phyloP scores from a whole-genome alignment of 208 protist genomes.

The Angomonas ambiguus region DNA sequence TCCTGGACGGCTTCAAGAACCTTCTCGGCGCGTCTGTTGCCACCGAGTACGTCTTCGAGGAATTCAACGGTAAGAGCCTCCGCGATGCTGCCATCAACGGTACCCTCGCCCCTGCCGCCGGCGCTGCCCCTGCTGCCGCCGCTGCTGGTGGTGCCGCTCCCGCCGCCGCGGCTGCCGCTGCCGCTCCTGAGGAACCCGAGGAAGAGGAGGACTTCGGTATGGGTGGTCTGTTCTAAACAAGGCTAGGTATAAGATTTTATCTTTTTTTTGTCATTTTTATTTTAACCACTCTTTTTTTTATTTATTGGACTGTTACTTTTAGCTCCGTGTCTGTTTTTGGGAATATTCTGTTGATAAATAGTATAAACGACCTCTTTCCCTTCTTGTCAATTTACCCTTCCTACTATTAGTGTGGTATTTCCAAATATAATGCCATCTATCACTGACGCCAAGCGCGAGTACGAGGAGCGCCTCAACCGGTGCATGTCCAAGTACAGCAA shows the following conservation, averaged over 20 bases:
- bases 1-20: slow-evolving; percentile 97
- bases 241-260: slow-evolving; percentile 10
- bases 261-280: slow-evolving; percentile 21
- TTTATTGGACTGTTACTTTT: too few relatives aligned
- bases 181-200: slow-evolving; percentile 55
- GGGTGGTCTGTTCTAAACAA: slow-evolving; percentile 81
- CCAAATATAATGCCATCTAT: slow-evolving; percentile 41
- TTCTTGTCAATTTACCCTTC: not conserved
- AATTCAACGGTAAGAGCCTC: slow-evolving; percentile 79
- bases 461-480: slow-evolving; percentile 89
- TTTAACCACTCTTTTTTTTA: not conserved
- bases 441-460: slow-evolving; percentile 74
- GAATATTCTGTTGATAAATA: too few relatives aligned
- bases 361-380: not conserved
- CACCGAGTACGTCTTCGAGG: slow-evolving; percentile 92
- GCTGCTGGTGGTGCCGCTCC: slow-evolving; percentile 35
- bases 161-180: slow-evolving; percentile 35
- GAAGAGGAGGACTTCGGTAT: slow-evolving; percentile 84
- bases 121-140: slow-evolving; percentile 34
- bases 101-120: slow-evolving; percentile 62
- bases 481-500: slow-evolving; percentile 93
- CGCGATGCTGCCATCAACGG: slow-evolving; percentile 88
- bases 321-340: too few relatives aligned
- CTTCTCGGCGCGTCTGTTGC: slow-evolving; percentile 93
- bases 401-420: slow-evolving; percentile 3